phyloP scores from a whole-genome alignment of 2,329 filamentous ascomycete genomes.

The Aureobasidium namibiae region DNA sequence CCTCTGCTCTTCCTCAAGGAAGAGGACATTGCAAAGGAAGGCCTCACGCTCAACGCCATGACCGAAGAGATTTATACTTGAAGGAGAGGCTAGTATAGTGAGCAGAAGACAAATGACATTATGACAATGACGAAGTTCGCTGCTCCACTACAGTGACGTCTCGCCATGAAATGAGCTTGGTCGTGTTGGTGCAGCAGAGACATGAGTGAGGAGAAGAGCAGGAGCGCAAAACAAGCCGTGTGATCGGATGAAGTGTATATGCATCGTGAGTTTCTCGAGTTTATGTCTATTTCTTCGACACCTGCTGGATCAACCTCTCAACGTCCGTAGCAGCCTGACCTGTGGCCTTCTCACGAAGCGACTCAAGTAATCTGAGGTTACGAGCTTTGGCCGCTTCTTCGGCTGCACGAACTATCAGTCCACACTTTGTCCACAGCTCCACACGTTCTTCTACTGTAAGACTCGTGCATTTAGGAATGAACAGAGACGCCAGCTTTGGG shows the following conservation, averaged over 20 bases:
- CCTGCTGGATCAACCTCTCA: constrained; percentile 61
- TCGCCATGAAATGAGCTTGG: no score
- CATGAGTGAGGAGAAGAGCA: no score
- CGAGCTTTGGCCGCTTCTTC: constrained; percentile 83
- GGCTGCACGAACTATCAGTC: constrained; percentile 76
- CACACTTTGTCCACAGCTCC: constrained; percentile 95
- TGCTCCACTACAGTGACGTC: no score
- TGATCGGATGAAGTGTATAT: background rate
- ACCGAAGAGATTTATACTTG: constrained; percentile 4
- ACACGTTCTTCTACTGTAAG: constrained; percentile 62
- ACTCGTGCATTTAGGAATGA: constrained; percentile 78
- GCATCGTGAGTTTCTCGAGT: background rate
- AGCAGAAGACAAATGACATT: background rate
- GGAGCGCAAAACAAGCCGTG: background rate
- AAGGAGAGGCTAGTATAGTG: background rate
- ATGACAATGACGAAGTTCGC: background rate
- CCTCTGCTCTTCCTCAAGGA: constrained; percentile 78
- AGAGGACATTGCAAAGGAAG: constrained; percentile 78
- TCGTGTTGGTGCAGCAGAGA: no score
- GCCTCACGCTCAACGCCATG: constrained; percentile 47
- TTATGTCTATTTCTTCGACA: constrained; percentile 15
- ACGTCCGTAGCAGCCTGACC: constrained; percentile 67
- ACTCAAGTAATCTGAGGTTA: constrained; percentile 66
- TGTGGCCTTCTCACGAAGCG: constrained; percentile 65
- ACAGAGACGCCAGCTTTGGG: constrained; percentile 70